Evolutionary conservation across 495 filamentous ascomycete genomes (phyloP).

Genomic region (Baudoinia panamericana): DNA sequence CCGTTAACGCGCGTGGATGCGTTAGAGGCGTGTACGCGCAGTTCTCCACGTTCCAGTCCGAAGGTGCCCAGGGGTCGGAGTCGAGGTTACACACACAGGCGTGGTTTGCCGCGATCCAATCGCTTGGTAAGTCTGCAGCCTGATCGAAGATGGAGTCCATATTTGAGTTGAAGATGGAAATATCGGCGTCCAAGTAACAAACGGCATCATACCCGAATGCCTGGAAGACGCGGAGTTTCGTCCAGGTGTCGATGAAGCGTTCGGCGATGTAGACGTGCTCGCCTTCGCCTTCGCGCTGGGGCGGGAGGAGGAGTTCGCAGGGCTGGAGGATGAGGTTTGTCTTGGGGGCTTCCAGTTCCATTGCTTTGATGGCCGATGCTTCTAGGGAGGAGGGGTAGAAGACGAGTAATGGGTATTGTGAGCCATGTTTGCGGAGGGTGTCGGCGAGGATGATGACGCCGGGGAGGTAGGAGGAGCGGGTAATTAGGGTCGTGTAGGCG

Average conservation of each 20-base stretch:
- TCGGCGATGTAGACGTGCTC: constrained; percentile 29
- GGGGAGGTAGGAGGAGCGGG: constrained; percentile 37
- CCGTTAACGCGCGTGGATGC: constrained; percentile 25
- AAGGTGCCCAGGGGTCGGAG: constrained; percentile 35
- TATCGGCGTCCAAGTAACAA: constrained; percentile 41
- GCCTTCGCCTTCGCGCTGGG: constrained; percentile 13
- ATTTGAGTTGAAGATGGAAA: constrained; percentile 34
- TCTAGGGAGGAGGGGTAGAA: constrained; percentile 33
- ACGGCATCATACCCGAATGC: constrained; percentile 31
- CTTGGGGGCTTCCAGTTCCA: constrained; percentile 27
- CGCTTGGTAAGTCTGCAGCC: constrained; percentile 16
- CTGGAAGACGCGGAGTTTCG: constrained; percentile 41
- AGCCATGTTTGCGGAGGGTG: constrained; percentile 33
- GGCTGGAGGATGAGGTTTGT: constrained; percentile 27
- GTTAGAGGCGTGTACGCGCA: constrained; percentile 36
- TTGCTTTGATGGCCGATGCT: constrained; percentile 21
- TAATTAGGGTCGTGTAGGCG: constrained; percentile 37
- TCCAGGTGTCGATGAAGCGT: constrained; percentile 43
- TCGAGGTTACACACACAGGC: constrained; percentile 43
- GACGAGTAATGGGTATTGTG: constrained; percentile 37
- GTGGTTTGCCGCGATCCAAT: constrained; percentile 39
- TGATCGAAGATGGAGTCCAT: constrained; percentile 34
- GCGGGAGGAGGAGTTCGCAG: constrained; percentile 28
- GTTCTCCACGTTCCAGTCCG: constrained; percentile 36
- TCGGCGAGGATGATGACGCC: constrained; percentile 38